Percentiles rank a stretch among this genome's conserved stretches.
These are phyloP conservation scores for Colletotrichum liriopes DNA, from an alignment of 2,329 filamentous ascomycete species.

Conservation along the genomic window DNA sequence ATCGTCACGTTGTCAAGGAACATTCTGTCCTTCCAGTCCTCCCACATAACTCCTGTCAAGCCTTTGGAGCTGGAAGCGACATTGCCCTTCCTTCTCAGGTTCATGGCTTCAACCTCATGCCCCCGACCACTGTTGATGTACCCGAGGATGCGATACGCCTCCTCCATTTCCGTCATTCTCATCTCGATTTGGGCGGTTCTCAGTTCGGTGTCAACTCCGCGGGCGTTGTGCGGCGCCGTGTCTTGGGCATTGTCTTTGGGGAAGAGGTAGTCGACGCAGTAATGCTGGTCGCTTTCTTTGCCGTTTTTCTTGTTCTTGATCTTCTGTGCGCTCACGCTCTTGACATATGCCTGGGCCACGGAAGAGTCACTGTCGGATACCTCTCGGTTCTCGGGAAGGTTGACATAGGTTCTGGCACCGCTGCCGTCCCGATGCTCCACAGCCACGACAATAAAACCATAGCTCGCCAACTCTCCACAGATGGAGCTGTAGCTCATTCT, in stretches of 20 bases:
- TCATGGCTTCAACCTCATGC: slow-evolving; percentile 63
- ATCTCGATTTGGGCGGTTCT: slow-evolving; percentile 75
- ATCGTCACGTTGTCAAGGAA: slow-evolving; percentile 70
- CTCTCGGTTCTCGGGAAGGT: slow-evolving; percentile 62
- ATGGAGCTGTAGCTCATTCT: slow-evolving; percentile 74
- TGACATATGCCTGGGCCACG: slow-evolving; percentile 46
- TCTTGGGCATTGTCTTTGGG: slow-evolving; percentile 69
- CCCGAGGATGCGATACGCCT: slow-evolving; percentile 71
- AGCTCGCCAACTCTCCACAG: slow-evolving; percentile 77
- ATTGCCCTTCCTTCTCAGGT: slow-evolving; percentile 71
- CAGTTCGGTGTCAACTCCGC: slow-evolving; percentile 73
- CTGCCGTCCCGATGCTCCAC: slow-evolving; percentile 78
- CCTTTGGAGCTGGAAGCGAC: slow-evolving; percentile 73
- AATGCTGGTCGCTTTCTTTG: slow-evolving; percentile 53
- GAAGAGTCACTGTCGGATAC: slow-evolving; percentile 51
- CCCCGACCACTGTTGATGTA: slow-evolving; percentile 70
- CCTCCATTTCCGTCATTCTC: slow-evolving; percentile 75
- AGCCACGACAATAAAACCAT: slow-evolving; percentile 76
- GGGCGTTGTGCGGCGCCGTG: slow-evolving; percentile 68
- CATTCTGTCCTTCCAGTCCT: slow-evolving; percentile 69
- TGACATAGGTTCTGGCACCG: slow-evolving; percentile 73
- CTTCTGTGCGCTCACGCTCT: slow-evolving; percentile 53
- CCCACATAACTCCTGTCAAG: slow-evolving; percentile 70
- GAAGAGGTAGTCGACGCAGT: slow-evolving; percentile 75
- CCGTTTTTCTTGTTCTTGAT: slow-evolving; percentile 53